phyloP scores from a whole-genome alignment of 2,329 filamentous ascomycete species.

The Fusarium brachygibbosum region DNA sequence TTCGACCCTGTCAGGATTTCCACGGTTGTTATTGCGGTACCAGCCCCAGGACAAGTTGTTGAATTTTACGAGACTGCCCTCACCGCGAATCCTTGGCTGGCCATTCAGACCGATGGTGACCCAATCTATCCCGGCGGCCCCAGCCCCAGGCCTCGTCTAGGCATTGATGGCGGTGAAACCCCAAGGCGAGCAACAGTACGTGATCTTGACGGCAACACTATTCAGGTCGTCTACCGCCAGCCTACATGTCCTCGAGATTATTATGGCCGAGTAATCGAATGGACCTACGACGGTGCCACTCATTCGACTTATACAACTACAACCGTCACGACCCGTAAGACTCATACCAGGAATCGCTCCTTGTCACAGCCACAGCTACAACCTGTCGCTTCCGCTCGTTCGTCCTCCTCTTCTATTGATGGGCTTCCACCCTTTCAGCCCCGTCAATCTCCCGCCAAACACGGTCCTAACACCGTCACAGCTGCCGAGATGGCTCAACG shows the following conservation, averaged over 20 bases:
- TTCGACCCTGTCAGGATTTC: conserved; percentile 58
- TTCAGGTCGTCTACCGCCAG: conserved; percentile 77
- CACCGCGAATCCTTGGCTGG: conserved; percentile 69
- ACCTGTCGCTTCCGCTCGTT: conserved; percentile 35
- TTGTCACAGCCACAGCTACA: conserved; percentile 43
- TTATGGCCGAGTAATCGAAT: conserved; percentile 61
- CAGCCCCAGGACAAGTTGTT: conserved; percentile 73
- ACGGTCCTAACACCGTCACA: conserved; percentile 41
- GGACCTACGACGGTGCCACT: conserved; percentile 62
- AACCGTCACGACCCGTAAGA: conserved; percentile 18
- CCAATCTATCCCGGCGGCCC: conserved; percentile 38
- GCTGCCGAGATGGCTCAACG: conserved; percentile 45
- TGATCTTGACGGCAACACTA: conserved; percentile 86
- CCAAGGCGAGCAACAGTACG: conserved; percentile 68
- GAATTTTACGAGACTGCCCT: conserved; percentile 79
- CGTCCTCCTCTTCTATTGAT: conserved; percentile 44
- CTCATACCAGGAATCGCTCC: conserved; percentile 38
- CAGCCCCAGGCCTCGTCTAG: conserved; percentile 51
- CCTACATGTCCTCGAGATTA: conserved; percentile 52
- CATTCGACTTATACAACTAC: conserved; percentile 21
- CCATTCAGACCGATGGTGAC: conserved; percentile 50
- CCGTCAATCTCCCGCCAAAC: conserved; percentile 38
- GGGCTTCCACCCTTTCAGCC: conserved; percentile 39
- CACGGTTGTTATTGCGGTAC: conserved; percentile 76
- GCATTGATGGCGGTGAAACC: conserved; percentile 49